Percentiles rank a stretch among this genome's conserved stretches.
Evolutionary conservation across 495 filamentous ascomycete species (phyloP).

Genomic region (Aspergillus egyptiacus): DNA sequence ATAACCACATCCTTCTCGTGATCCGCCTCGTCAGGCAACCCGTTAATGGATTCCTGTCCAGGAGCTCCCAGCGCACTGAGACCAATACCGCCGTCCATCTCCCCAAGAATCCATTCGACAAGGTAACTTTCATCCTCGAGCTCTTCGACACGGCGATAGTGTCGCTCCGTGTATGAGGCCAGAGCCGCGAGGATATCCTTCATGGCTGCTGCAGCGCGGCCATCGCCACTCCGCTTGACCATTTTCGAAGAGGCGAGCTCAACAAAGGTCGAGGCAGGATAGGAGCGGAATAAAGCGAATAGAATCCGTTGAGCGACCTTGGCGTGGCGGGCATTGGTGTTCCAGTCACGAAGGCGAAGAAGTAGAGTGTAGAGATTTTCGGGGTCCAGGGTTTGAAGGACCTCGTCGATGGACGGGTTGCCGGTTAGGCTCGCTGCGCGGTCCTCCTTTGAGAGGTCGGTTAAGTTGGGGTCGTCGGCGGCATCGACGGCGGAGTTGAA

Average conservation of each 20-base stretch:
- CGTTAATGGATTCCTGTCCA: constrained; percentile 7
- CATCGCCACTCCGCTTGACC: constrained; percentile 31
- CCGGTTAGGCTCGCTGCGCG: constrained; percentile 53
- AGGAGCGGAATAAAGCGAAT: constrained; percentile 66
- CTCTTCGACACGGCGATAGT: constrained; percentile 81
- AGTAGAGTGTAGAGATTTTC: constrained; percentile 78
- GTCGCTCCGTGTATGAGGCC: constrained; percentile 81
- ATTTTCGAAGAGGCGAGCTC: constrained; percentile 50
- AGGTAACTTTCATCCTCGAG: constrained; percentile 91
- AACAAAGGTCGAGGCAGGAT: constrained; percentile 68
- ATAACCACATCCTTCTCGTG: constrained; percentile 44
- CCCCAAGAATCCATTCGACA: constrained; percentile 81
- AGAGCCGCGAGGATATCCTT: constrained; percentile 80
- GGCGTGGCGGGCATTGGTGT: constrained; percentile 86
- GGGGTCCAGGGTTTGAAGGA: constrained; percentile 69
- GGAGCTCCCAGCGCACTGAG: constrained; percentile 30
- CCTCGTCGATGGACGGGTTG: constrained; percentile 72
- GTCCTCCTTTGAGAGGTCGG: constrained; percentile 19
- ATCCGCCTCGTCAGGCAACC: constrained; percentile 20
- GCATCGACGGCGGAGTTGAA: constrained; percentile 74
- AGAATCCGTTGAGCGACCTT: constrained; percentile 82
- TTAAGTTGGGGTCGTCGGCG: constrained; percentile 32
- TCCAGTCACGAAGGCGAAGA: constrained; percentile 84
- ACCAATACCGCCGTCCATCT: constrained; percentile 74
- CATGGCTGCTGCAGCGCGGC: constrained; percentile 54